A percentile compares a stretch with the other conserved stretches of the same genome.
Evolutionary conservation across 805 yeast genomes (phyloP).

Genomic region (Saturnispora silvae): DNA sequence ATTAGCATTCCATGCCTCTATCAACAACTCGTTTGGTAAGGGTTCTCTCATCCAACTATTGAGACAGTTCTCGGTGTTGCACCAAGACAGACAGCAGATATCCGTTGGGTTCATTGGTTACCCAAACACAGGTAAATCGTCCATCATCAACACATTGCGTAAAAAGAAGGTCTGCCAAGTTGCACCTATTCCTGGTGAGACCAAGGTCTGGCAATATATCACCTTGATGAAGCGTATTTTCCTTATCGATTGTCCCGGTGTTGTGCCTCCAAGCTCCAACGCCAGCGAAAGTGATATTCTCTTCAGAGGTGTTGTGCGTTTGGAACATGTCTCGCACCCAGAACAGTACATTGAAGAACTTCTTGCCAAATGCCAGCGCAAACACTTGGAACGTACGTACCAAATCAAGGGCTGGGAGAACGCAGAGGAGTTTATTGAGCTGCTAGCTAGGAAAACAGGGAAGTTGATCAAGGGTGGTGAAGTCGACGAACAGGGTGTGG

Average conservation of each 20-base stretch:
- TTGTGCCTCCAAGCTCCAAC: conserved; percentile 88
- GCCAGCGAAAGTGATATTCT: conserved; percentile 87
- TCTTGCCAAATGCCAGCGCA: conserved; percentile 71
- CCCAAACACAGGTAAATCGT: conserved; percentile 97
- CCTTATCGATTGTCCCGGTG: conserved; percentile 97
- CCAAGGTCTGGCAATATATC: conserved; percentile 98
- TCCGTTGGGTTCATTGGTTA: conserved; percentile 97
- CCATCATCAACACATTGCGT: conserved; percentile 87
- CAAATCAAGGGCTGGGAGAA: conserved; percentile 85
- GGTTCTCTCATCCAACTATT: conserved; percentile 89
- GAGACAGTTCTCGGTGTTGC: conserved; percentile 86
- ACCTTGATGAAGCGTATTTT: conserved; percentile 93
- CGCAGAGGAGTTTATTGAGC: conserved; percentile 73
- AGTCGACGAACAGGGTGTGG: conserved; percentile 89
- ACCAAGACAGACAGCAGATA: conserved; percentile 87
- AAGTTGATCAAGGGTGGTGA: conserved; percentile 94
- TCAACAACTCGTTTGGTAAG: conserved; percentile 94
- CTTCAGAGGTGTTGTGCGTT: conserved; percentile 95
- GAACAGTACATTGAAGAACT: conserved; percentile 91
- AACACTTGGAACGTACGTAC: conserved; percentile 90
- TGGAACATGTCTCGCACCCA: conserved; percentile 92
- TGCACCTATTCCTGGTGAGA: conserved; percentile 98
- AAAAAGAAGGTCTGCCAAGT: conserved; percentile 93
- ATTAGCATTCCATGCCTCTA: conserved; percentile 94
- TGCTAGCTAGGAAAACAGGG: conserved; percentile 87